phyloP scores from a whole-genome alignment of 345 rosid genomes.

The Isatis tinctoria region DNA sequence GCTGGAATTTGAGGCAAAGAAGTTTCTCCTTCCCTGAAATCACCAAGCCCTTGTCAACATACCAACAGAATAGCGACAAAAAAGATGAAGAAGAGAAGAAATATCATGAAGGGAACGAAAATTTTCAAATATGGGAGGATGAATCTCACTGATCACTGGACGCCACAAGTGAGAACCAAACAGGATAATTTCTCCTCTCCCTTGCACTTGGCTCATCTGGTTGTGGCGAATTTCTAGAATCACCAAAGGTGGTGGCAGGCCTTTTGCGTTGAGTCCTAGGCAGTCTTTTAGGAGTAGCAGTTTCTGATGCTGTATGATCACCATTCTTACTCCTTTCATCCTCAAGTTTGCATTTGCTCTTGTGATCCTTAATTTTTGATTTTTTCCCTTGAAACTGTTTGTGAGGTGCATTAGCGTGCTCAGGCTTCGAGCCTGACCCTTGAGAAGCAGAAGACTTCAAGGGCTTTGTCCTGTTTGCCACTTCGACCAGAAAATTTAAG shows the following conservation, averaged over 20 bases:
- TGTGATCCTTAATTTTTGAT: conserved; percentile 44
- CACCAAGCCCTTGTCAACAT: conserved; percentile 30
- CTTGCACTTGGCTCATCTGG: conserved; percentile 43
- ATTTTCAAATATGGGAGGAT: conserved; percentile 15
- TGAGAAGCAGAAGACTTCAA: conserved; percentile 56
- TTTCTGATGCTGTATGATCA: conserved; percentile 46
- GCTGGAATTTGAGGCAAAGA: conserved; percentile 72
- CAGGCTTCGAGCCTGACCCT: conserved; percentile 43
- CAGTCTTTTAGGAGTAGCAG: conserved; percentile 54
- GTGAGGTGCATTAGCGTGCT: conserved; percentile 22
- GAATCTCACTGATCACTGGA: conserved; percentile 72
- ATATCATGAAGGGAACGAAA: not conserved
- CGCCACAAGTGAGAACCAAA: conserved; percentile 87
- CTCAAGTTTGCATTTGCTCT: conserved; percentile 39
- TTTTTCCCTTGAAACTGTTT: conserved; percentile 33
- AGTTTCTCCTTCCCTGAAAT: conserved; percentile 64
- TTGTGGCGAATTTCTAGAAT: conserved; percentile 47
- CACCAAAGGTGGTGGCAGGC: conserved; percentile 43
- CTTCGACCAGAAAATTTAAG: conserved; percentile 79
- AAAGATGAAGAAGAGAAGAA: not conserved
- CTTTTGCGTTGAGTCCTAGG: conserved; percentile 52
- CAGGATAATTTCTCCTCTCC: conserved; percentile 52
- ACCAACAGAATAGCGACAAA: not conserved
- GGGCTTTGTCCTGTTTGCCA: conserved; percentile 70
- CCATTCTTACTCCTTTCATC: conserved; percentile 40